A percentile compares a stretch with the other conserved stretches of the same genome.
These are phyloP conservation scores for Aspergillus fischeri DNA, from an alignment of 2,329 filamentous ascomycete species.

Conservation along the genomic window DNA sequence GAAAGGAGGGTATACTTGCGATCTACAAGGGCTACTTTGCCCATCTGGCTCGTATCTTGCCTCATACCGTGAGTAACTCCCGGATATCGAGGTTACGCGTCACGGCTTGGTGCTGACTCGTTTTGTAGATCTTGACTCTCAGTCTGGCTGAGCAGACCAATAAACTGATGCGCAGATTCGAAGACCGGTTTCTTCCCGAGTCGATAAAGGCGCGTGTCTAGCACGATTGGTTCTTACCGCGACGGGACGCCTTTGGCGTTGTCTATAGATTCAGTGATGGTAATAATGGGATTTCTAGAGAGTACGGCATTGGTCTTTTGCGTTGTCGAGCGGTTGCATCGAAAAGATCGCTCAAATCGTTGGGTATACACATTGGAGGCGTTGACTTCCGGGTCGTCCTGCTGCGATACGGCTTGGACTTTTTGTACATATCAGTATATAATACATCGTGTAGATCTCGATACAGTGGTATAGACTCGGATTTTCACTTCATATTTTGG, in stretches of 20 bases:
- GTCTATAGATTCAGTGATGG: not conserved
- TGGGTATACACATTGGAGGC: slow-evolving; percentile 16
- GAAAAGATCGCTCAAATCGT: not conserved
- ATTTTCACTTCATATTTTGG: not conserved
- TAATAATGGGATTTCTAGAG: not conserved
- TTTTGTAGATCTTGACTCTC: slow-evolving; percentile 70
- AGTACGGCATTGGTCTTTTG: not conserved
- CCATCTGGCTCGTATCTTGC: slow-evolving; percentile 87
- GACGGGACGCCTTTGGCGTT: not conserved
- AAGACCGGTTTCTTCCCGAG: slow-evolving; percentile 55
- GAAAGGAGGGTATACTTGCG: slow-evolving; percentile 83
- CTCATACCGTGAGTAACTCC: slow-evolving; percentile 65
- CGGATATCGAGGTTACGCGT: not conserved
- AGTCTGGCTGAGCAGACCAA: slow-evolving; percentile 96
- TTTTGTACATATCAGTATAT: slow-evolving; percentile 13
- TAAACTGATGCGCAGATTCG: slow-evolving; percentile 78
- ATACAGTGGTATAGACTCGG: not conserved
- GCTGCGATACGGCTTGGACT: slow-evolving; percentile 8
- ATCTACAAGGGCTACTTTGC: slow-evolving; percentile 98
- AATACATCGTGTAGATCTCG: not conserved
- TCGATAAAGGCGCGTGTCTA: slow-evolving; percentile 47
- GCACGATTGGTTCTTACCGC: slow-evolving; percentile 1
- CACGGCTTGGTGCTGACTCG: slow-evolving; percentile 16
- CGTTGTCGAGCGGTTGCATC: slow-evolving; percentile 1
- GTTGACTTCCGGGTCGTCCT: slow-evolving; percentile 12